Conservation (phyloP, 2,329 filamentous ascomycete species). For the Aspergillus floridensis region DNA sequence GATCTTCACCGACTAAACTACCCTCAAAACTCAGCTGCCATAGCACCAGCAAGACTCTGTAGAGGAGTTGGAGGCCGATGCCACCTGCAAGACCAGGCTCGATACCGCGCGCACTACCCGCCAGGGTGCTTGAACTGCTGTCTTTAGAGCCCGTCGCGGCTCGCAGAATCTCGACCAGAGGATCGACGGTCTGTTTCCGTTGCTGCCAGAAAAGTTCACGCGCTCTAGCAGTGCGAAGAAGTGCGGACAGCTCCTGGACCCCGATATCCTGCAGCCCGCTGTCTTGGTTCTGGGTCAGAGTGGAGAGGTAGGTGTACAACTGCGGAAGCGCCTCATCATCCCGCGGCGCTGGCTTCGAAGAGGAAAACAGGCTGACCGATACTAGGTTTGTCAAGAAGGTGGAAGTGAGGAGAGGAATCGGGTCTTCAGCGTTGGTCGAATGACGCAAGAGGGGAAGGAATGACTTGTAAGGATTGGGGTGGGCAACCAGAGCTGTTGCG, state of each 20-base stretch:
- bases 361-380: conserved; percentile 59
- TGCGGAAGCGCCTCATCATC: conserved; percentile 75
- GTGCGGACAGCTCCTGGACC: conserved; percentile 82
- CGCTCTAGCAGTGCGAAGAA: conserved; percentile 72
- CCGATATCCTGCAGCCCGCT: conserved; percentile 92
- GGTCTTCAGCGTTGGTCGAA: conserved; percentile 77
- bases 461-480: conserved; percentile 68
- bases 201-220: conserved; percentile 89
- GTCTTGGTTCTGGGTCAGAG: conserved; percentile 79
- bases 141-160: conserved; percentile 73
- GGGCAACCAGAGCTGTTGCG: conserved; percentile 70
- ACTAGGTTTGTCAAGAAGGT: conserved; percentile 81
- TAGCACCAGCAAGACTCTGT: conserved; percentile 86
- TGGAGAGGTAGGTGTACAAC: conserved; percentile 81
- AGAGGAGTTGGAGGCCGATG: conserved; percentile 87
- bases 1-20: conserved; percentile 66
- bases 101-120: conserved; percentile 62
- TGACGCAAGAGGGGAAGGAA: conserved; percentile 82
- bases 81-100: conserved; percentile 66
- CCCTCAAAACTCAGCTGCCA: conserved; percentile 97
- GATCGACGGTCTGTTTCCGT: conserved; percentile 76
- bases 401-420: conserved; percentile 84
- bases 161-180: conserved; percentile 75
- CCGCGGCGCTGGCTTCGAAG: conserved; percentile 58
- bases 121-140: conserved; percentile 59